Base-by-base conservation (phyloP, 495 filamentous ascomycete genomes). In the Penicillium paxilli region DNA sequence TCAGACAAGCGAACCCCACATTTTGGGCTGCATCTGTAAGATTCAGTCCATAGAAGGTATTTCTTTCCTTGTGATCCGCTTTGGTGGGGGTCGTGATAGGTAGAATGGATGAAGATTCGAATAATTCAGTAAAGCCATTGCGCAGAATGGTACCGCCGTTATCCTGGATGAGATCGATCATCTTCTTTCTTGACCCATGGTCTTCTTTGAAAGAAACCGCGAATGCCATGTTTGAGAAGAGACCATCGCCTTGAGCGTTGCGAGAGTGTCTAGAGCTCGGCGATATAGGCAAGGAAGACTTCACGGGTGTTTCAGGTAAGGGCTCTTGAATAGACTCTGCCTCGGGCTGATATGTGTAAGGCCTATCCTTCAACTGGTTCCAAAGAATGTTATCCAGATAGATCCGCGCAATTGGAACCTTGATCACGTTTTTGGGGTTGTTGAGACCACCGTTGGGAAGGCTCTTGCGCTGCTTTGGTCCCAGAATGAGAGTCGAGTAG, bases 111-210 rank as follows among this genome's bases (percentile, higher is more conserved):
- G 78, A 76, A 21, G 76, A 59, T 5, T 86, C 80, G 59, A 98
- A 98, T 8, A 98, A 75, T 55, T 89, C 84, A 45, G 95, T 87
- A 59, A 98, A 97, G 0, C 91, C 91, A 37, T 82, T 79, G 3
- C 83, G 69, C 0, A 98, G 71, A 23, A 98, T 74, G 8, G 69
- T 67, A 2, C 92, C 94, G 23, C 92, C 94, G 56, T 91, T 82
- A 9, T 71, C 62, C 2, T 71, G 58, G 7, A 87, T 85, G 47
- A 79, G 69, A 19, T 66, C 67, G 0, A 67, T 75, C 21, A 81
- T 69, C 17, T 77, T 76, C 20, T 80, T 78, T 46, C 80, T 81
- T 28, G 62, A 70, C 32, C 79, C 80, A 19, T 81, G 76, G n/a
- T 79, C 65, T 17, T 79, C 78, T 47, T 82, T 79, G 54, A 86